phyloP scores from a whole-genome alignment of 2,329 filamentous ascomycete species.

The Fusarium sp. region DNA sequence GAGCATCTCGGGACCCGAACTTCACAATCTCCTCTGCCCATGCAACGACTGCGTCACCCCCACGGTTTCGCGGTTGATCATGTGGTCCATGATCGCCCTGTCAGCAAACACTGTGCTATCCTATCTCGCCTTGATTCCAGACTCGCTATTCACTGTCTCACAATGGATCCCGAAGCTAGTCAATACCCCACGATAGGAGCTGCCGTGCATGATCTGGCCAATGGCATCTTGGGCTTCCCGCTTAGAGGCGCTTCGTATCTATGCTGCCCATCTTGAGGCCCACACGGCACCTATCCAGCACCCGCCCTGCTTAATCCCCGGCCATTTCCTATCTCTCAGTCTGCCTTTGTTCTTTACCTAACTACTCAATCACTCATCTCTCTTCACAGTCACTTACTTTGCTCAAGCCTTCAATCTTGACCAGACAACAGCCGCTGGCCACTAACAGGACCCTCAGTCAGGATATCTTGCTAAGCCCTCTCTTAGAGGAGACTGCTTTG shows the following conservation, averaged over 20 bases:
- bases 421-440: conserved; percentile 38
- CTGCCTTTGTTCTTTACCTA: conserved; percentile 15
- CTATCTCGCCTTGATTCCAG: conserved; percentile 26
- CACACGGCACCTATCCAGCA: conserved; percentile 29
- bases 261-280: conserved; percentile 26
- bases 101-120: conserved; percentile 37
- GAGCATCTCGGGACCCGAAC: conserved; percentile 12
- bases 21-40: conserved; percentile 36
- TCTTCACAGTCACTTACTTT: conserved; percentile 15
- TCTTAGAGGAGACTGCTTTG: conserved; percentile 37
- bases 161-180: conserved; percentile 24
- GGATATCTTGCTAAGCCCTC: conserved; percentile 43
- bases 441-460: conserved; percentile 41
- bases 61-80: conserved; percentile 27
- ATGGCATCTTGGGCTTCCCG: conserved; percentile 5
- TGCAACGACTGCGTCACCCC: conserved; percentile 30
- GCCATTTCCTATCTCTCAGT: conserved; percentile 16
- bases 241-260: conserved; percentile 35
- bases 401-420: conserved; percentile 18
- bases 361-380: conserved; percentile 9
- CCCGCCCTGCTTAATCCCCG: conserved; percentile 37
- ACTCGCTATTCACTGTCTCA: conserved; percentile 14
- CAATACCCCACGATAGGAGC: conserved; percentile 32
- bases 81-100: conserved; percentile 28
- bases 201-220: conserved; percentile 27